Evolutionary conservation across 2,329 filamentous ascomycete genomes (phyloP).

Genomic region (Aureobasidium sp.): DNA sequence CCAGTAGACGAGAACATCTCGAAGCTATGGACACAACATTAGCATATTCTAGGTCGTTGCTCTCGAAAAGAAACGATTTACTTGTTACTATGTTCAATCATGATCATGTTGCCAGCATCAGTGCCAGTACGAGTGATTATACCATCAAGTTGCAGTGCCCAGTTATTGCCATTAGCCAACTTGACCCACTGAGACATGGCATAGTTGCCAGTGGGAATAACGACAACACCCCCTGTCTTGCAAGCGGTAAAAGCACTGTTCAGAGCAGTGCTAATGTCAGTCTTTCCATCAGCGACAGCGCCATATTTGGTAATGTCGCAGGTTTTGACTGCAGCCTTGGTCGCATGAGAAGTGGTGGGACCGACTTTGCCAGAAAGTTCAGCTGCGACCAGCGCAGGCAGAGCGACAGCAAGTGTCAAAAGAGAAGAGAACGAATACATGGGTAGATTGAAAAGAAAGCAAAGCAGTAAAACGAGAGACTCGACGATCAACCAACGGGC

Average conservation of each 20-base stretch:
- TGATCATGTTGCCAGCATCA: conserved; percentile 48
- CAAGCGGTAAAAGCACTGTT: conserved; percentile 45
- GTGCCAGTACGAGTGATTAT: conserved; percentile 47
- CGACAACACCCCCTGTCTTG: conserved; percentile 44
- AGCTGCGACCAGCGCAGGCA: conserved; percentile 25
- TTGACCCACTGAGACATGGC: conserved; percentile 45
- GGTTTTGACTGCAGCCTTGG: conserved; percentile 43
- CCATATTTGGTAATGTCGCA: conserved; percentile 50
- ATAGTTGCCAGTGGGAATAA: conserved; percentile 45
- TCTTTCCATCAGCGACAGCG: conserved; percentile 44
- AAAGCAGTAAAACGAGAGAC: not conserved
- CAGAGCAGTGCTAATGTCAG: conserved; percentile 46
- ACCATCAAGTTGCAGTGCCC: conserved; percentile 49
- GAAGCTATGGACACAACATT: conserved; percentile 34
- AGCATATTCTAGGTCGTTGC: not conserved
- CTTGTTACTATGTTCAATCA: conserved; percentile 37
- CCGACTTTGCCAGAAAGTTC: conserved; percentile 38
- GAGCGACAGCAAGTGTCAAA: conserved; percentile 20
- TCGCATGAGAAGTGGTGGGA: conserved; percentile 36
- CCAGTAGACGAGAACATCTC: conserved; percentile 49
- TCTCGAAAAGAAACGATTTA: not conserved
- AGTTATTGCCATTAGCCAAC: conserved; percentile 41
- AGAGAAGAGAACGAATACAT: conserved; percentile 16
- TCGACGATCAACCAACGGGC: not conserved
- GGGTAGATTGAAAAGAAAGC: not conserved